phyloP scores from a whole-genome alignment of 768 basidiomycete genomes.

The Stropharia rugosoannulata region DNA sequence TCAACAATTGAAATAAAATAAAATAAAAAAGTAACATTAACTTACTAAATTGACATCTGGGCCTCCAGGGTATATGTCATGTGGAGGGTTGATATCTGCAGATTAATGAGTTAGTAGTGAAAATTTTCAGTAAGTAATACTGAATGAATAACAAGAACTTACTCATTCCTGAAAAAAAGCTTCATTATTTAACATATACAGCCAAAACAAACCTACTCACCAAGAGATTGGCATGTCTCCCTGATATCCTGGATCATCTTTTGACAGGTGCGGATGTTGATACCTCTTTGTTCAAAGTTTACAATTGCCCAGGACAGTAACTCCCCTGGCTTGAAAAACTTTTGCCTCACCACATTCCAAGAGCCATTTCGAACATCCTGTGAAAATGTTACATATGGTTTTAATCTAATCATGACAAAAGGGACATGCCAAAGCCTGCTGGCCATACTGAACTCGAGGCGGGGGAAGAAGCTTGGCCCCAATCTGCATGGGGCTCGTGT shows the following conservation, averaged over 20 bases:
- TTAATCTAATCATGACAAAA: background rate
- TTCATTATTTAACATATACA: background rate
- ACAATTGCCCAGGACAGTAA: constrained; percentile 18
- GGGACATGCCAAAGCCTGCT: background rate
- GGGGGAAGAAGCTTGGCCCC: constrained; percentile 20
- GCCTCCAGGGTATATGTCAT: background rate
- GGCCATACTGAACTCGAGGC: constrained; percentile 5
- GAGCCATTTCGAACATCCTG: constrained; percentile 12
- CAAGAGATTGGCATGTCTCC: constrained; percentile 14
- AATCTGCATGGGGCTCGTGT: constrained; percentile 21
- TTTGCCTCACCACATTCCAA: constrained; percentile 20
- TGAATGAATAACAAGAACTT: background rate
- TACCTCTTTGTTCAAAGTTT: constrained; percentile 3
- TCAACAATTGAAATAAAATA: background rate
- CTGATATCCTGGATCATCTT: background rate
- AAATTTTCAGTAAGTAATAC: too few species aligned
- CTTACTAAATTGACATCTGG: background rate
- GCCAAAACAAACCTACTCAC: background rate
- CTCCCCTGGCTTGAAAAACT: constrained; percentile 1
- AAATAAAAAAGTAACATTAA: too few species aligned
- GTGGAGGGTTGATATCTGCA: background rate
- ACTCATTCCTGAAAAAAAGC: constrained; percentile 14
- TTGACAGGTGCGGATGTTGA: background rate
- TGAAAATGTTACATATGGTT: background rate
- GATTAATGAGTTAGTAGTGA: background rate